phyloP scores from a whole-genome alignment of 1,139 yeast genomes.

The Taiozyma sp. region DNA sequence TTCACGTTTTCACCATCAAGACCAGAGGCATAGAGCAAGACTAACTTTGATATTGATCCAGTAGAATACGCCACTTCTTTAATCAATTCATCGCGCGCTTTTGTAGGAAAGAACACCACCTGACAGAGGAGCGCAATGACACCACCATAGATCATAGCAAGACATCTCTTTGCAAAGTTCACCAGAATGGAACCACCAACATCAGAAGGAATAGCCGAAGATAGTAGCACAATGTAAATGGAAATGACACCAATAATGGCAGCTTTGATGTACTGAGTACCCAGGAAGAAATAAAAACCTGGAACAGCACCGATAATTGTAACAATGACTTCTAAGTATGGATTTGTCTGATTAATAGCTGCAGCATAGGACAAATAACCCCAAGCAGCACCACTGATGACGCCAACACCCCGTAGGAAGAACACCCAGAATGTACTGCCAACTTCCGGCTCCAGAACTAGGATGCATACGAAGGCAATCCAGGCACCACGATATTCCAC shows the following conservation, averaged over 20 bases:
- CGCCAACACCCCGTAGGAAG: slow-evolving; percentile 41
- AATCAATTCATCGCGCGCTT: slow-evolving; percentile 40
- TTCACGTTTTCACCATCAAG: slow-evolving; percentile 32
- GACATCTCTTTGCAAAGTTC: slow-evolving; percentile 44
- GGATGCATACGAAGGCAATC: slow-evolving; percentile 48
- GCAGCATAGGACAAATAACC: slow-evolving; percentile 42
- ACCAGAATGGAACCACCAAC: slow-evolving; percentile 36
- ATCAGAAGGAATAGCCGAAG: slow-evolving; percentile 35
- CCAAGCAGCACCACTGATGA: slow-evolving; percentile 44
- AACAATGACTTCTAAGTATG: slow-evolving; percentile 38
- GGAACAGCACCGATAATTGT: slow-evolving; percentile 39
- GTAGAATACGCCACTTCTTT: slow-evolving; percentile 36
- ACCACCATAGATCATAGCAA: slow-evolving; percentile 48
- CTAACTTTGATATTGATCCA: slow-evolving; percentile 35
- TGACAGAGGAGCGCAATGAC: slow-evolving; percentile 42
- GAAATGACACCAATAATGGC: slow-evolving; percentile 45
- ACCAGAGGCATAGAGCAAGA: slow-evolving; percentile 35
- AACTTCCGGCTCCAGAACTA: slow-evolving; percentile 44
- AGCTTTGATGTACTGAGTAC: slow-evolving; percentile 44
- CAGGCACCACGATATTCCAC: slow-evolving; percentile 41
- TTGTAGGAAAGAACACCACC: slow-evolving; percentile 39
- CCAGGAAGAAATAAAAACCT: slow-evolving; percentile 39
- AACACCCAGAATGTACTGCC: slow-evolving; percentile 47
- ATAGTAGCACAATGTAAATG: slow-evolving; percentile 39
- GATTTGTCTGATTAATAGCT: slow-evolving; percentile 33